phyloP scores from a whole-genome alignment of 2,329 filamentous ascomycete species.

The Pestalotiopsis sp. region DNA sequence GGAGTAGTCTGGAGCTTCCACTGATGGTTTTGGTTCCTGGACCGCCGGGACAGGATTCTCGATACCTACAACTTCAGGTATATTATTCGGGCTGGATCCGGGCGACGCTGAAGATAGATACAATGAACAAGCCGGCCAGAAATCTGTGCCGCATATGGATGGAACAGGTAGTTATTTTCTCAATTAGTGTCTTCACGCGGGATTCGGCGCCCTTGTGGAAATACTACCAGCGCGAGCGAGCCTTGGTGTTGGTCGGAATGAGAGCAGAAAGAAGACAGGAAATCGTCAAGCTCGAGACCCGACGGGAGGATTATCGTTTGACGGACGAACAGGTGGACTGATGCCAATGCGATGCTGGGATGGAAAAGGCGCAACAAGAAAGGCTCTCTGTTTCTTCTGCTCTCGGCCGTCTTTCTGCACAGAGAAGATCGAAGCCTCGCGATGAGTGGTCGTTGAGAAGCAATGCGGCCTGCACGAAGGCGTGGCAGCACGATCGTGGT shows the following conservation, averaged over 20 bases:
- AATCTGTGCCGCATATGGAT: too few relatives aligned
- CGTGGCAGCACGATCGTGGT: conserved; percentile 37
- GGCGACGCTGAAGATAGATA: too few relatives aligned
- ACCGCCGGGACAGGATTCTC: not conserved
- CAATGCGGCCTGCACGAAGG: conserved; percentile 44
- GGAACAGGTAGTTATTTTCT: not conserved
- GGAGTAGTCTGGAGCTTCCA: not conserved
- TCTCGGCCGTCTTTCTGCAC: not conserved
- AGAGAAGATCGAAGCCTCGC: conserved; percentile 8
- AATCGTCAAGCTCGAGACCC: not conserved
- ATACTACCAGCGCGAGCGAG: not conserved
- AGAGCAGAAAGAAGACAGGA: not conserved
- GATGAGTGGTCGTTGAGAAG: conserved; percentile 12
- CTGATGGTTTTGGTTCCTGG: conserved; percentile 3
- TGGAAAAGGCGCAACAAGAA: not conserved
- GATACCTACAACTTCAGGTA: not conserved
- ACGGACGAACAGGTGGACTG: conserved; percentile 3
- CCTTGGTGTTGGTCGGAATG: not conserved
- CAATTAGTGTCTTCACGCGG: not conserved
- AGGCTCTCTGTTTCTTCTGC: not conserved
- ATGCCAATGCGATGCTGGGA: not conserved
- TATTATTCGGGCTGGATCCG: too few relatives aligned
- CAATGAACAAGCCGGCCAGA: too few relatives aligned
- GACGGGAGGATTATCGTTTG: not conserved
- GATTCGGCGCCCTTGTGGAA: not conserved